Evolutionary conservation across 2,329 filamentous ascomycete species (phyloP), one percentile per base, ranked within the genome.

Genomic region (Chlorencoelia australis): DNA sequence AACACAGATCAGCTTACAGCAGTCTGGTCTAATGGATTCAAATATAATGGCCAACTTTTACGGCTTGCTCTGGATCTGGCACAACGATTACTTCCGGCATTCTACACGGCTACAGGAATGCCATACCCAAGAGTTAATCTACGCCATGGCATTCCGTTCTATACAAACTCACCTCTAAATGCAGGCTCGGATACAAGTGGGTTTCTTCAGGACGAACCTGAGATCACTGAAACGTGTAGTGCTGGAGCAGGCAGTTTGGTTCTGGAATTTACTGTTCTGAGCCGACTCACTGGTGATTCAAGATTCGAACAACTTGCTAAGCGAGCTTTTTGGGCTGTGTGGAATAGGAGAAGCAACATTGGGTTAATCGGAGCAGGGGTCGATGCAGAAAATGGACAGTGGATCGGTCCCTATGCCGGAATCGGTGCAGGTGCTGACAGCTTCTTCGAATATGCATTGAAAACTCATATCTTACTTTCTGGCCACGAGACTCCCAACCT

Each of bases 381-480:
- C 43, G 89, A 94, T 61, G 85, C 87, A 1, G 89, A 96, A 55
- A 82, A 77, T 18, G 91, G 89, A 0, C 71, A 82, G 48, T 98
- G 91, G 91, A 79, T 91, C 21, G 82, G 82, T 7, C 73, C 83
- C 2, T 88, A 85, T 57, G 80, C 89, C n/a, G 89, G 91, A 19
- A 94, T 98, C 49, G 91, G 91, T 33, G 91, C 91, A 6, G 91
- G 91, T 25, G 86, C 94, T 53, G 91, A 98, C 63, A 95, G 88
- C 61, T 98, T 98, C 63, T 96, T 94, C 54, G 91, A 98, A 62
- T 98, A 98, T 60, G 88, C 91, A 3, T 71, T 96, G 52, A 98
- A 98, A 61, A 87, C 87, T 13, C 79, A 94, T 55, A 83, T 98
- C 41, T 63, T 98, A 16, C 73, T 96, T 15, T 94, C 89, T 2